A percentile compares a stretch with the other conserved stretches of the same genome.
phyloP scores from a whole-genome alignment of 2,329 filamentous ascomycete species.

The Acrocalymma vagum region DNA sequence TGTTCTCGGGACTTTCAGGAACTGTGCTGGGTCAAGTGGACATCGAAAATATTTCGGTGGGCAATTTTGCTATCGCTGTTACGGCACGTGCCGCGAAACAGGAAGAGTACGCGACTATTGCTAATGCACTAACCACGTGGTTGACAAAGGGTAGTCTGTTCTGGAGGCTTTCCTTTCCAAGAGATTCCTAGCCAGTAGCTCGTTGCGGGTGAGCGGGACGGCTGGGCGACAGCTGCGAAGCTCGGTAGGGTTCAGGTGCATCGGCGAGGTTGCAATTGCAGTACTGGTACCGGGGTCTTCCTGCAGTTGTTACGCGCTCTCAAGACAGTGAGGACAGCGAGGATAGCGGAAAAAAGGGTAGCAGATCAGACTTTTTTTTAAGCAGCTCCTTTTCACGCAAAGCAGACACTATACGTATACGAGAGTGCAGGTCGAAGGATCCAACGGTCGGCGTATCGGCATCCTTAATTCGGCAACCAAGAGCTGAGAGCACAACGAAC shows the following conservation, averaged over 20 bases:
- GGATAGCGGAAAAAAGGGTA: neutral
- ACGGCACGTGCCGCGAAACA: too few relatives aligned
- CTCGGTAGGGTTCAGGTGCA: constrained; percentile 1
- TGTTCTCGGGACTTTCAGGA: constrained; percentile 4
- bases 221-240: constrained; percentile 1
- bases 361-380: neutral
- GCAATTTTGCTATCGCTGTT: too few relatives aligned
- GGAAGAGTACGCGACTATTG: neutral
- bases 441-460: constrained; percentile 22
- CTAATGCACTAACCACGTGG: constrained; percentile 2
- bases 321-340: constrained; percentile 6
- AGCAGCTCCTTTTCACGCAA: constrained; percentile 16
- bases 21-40: too few relatives aligned
- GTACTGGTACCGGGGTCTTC: constrained; percentile 5
- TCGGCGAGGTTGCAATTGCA: neutral
- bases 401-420: too few relatives aligned
- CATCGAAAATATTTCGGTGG: too few relatives aligned
- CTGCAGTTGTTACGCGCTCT: neutral
- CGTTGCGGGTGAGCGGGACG: neutral
- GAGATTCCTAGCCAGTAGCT: constrained; percentile 1
- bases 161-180: constrained; percentile 1
- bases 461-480: constrained; percentile 21
- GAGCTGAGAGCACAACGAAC: constrained; percentile 18
- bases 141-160: neutral
- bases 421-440: too few relatives aligned